A percentile compares a stretch with the other conserved stretches of the same genome.
phyloP scores from a whole-genome alignment of 192 early-diverging fungal genomes.

The Pilaira anomala region DNA sequence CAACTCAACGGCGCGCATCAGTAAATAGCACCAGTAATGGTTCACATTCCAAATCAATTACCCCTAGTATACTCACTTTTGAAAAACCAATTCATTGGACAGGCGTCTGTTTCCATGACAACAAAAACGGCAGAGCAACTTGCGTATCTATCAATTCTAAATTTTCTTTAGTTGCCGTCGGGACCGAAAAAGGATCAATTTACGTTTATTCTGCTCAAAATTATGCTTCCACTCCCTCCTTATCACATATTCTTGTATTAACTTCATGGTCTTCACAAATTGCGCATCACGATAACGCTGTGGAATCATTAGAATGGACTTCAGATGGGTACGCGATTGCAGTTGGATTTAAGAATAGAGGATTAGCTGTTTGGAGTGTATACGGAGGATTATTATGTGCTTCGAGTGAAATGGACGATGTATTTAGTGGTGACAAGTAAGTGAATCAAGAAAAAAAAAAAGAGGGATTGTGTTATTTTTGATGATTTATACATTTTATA shows the following conservation, averaged over 20 bases:
- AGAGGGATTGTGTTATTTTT: neutral
- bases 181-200: constrained; percentile 56
- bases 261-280: neutral
- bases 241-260: constrained; percentile 51
- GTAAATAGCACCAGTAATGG: neutral
- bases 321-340: constrained; percentile 71
- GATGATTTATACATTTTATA: neutral
- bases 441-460: neutral
- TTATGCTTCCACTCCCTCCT: constrained; percentile 39
- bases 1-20: no score
- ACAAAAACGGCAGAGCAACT: constrained; percentile 44
- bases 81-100: constrained; percentile 34
- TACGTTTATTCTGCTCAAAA: constrained; percentile 51
- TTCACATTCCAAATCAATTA: neutral
- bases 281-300: constrained; percentile 21
- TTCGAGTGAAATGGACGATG: constrained; percentile 22
- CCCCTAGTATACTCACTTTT: neutral
- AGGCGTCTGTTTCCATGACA: constrained; percentile 51
- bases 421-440: constrained; percentile 7
- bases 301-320: constrained; percentile 64
- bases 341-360: constrained; percentile 60
- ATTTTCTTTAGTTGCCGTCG: constrained; percentile 71
- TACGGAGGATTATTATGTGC: constrained; percentile 55
- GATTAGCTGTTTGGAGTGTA: constrained; percentile 76
- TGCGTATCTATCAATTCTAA: constrained; percentile 64